Evolutionary conservation across 371 early-diverging fungal genomes (phyloP).

Genomic region (Mortierella sp.): DNA sequence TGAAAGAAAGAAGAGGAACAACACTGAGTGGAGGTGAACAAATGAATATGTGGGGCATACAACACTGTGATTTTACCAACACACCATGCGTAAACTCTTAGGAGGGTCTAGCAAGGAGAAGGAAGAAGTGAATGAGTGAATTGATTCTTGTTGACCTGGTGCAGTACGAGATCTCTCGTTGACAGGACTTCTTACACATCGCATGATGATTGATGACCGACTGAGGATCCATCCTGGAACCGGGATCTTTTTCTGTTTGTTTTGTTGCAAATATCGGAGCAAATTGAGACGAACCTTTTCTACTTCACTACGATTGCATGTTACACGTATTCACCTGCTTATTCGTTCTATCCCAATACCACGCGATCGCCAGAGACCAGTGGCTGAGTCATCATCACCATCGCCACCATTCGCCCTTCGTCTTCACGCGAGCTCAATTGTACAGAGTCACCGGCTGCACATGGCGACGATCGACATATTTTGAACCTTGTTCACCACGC

Average conservation of each 20-base stretch:
- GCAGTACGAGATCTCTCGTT: constrained; percentile 24
- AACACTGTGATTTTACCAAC: not conserved
- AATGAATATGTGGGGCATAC: not conserved
- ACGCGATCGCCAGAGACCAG: not conserved
- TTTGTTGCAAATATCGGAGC: constrained; percentile 1
- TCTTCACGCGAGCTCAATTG: too few species aligned
- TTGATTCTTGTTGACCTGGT: constrained; percentile 2
- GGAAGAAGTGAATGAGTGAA: not conserved
- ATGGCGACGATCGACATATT: too few species aligned
- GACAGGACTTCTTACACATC: not conserved
- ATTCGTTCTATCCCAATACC: not conserved
- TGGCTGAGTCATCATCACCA: too few species aligned
- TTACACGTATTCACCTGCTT: too few species aligned
- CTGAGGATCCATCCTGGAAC: constrained; percentile 22
- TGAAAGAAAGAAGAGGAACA: not conserved
- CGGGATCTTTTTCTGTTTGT: not conserved
- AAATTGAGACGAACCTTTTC: not conserved
- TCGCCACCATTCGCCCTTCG: too few species aligned
- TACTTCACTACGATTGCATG: not conserved
- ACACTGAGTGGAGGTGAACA: not conserved
- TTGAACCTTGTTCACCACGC: too few species aligned
- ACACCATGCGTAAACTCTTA: not conserved
- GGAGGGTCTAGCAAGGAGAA: not conserved
- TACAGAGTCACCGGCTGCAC: too few species aligned
- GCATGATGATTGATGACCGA: not conserved